Conservation (phyloP, 352 stramenopile species). For the Pythium periplocum region DNA sequence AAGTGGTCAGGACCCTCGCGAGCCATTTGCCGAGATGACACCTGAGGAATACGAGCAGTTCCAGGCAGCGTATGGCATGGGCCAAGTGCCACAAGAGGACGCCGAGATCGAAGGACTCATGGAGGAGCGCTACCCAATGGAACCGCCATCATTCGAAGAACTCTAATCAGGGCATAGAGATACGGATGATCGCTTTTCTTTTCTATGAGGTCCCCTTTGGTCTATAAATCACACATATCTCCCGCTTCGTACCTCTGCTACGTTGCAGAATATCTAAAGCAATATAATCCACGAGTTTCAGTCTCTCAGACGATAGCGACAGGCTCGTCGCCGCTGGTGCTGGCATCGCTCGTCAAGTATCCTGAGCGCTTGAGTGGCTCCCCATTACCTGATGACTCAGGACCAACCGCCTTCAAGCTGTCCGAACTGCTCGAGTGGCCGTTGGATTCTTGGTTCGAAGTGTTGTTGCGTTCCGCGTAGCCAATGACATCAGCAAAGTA, state of each 20-base stretch:
- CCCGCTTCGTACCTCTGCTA: too few species aligned
- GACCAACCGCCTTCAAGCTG: conserved; percentile 8
- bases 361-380: conserved; percentile 35
- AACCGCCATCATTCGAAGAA: not conserved
- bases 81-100: too few species aligned
- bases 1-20: too few species aligned
- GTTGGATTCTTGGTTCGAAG: not conserved
- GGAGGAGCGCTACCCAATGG: not conserved
- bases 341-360: conserved; percentile 56
- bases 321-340: conserved; percentile 42
- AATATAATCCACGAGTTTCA: too few species aligned
- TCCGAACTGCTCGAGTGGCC: conserved; percentile 1
- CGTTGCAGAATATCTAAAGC: too few species aligned
- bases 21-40: not conserved
- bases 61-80: not conserved
- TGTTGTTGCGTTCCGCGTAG: conserved; percentile 58
- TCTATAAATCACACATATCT: too few species aligned
- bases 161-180: too few species aligned
- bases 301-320: not conserved
- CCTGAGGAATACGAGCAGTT: conserved; percentile 10
- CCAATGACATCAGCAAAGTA: conserved; percentile 75
- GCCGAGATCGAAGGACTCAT: too few species aligned
- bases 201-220: too few species aligned
- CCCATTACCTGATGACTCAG: too few species aligned
- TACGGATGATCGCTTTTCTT: too few species aligned